Evolutionary conservation across 805 yeast species (phyloP).

Genomic region (Starmerella riodocensis): DNA sequence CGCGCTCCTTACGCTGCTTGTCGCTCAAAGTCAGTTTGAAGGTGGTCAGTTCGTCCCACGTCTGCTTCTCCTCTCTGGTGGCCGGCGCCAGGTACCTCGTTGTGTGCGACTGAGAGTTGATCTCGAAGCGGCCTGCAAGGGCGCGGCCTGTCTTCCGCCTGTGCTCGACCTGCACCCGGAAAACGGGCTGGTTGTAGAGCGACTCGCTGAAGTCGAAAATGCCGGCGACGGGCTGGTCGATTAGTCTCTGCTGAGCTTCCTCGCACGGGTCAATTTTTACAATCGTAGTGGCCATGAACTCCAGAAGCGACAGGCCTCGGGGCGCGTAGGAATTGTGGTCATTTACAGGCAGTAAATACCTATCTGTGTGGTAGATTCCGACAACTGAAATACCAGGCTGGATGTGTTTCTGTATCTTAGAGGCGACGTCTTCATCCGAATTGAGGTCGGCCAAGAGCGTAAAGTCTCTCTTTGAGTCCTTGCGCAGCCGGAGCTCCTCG

Average conservation of each 20-base stretch:
- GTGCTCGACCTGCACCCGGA: conserved; percentile 43
- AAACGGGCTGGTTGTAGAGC: conserved; percentile 34
- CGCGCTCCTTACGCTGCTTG: conserved; percentile 64
- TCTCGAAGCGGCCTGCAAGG: conserved; percentile 38
- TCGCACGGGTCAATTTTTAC: conserved; percentile 44
- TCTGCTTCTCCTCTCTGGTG: conserved; percentile 26
- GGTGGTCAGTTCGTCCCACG: conserved; percentile 66
- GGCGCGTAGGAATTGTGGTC: conserved; percentile 37
- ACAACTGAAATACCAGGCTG: conserved; percentile 28
- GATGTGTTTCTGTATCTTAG: conserved; percentile 38
- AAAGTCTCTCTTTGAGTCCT: conserved; percentile 18
- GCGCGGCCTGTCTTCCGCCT: conserved; percentile 81
- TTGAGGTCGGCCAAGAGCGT: conserved; percentile 46
- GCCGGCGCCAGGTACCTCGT: conserved; percentile 27
- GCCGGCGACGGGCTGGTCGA: conserved; percentile 33
- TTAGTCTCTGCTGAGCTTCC: conserved; percentile 18
- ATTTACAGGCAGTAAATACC: background rate
- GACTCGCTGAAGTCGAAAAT: conserved; percentile 23
- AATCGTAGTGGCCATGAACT: conserved; percentile 63
- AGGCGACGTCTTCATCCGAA: conserved; percentile 39
- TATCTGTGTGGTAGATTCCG: conserved; percentile 19
- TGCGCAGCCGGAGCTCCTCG: conserved; percentile 41
- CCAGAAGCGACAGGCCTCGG: conserved; percentile 36
- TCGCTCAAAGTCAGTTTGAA: conserved; percentile 68
- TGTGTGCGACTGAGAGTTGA: conserved; percentile 36